Evolutionary conservation across 306 rosid genomes (phyloP).

Genomic region (Cicer cuneatum): DNA sequence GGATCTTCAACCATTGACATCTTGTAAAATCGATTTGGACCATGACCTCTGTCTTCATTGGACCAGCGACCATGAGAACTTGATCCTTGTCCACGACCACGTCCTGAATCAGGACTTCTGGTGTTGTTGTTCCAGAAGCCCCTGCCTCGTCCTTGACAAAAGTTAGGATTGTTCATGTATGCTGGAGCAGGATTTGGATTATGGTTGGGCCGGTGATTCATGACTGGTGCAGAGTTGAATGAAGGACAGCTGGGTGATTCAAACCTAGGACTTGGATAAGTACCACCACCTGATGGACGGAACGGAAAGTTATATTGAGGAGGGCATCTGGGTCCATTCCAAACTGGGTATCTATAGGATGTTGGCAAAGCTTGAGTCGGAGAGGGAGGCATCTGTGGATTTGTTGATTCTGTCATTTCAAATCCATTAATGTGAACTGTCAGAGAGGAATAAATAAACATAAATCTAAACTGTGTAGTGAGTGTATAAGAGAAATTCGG

Average conservation of each 20-base stretch:
- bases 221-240: conserved; percentile 50
- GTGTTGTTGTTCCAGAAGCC: conserved; percentile 44
- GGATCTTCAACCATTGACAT: conserved; percentile 93
- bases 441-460: conserved; percentile 31
- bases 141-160: conserved; percentile 63
- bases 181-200: conserved; percentile 55
- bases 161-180: conserved; percentile 52
- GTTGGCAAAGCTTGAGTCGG: conserved; percentile 53
- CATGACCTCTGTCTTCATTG: conserved; percentile 35
- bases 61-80: conserved; percentile 53
- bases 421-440: conserved; percentile 35
- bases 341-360: conserved; percentile 50
- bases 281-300: conserved; percentile 46
- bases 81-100: conserved; percentile 57
- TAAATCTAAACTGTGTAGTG: conserved; percentile 20
- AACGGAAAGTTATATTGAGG: conserved; percentile 45
- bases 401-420: conserved; percentile 59
- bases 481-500: conserved; percentile 27
- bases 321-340: conserved; percentile 60
- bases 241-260: conserved; percentile 48
- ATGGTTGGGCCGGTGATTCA: conserved; percentile 46
- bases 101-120: conserved; percentile 54
- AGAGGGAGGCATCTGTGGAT: conserved; percentile 54
- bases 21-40: conserved; percentile 54
- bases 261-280: conserved; percentile 54